Evolutionary conservation across 2,329 filamentous ascomycete species (phyloP), one percentile per base, ranked within the genome.

Genomic region (Simplicillium aogashimaense): DNA sequence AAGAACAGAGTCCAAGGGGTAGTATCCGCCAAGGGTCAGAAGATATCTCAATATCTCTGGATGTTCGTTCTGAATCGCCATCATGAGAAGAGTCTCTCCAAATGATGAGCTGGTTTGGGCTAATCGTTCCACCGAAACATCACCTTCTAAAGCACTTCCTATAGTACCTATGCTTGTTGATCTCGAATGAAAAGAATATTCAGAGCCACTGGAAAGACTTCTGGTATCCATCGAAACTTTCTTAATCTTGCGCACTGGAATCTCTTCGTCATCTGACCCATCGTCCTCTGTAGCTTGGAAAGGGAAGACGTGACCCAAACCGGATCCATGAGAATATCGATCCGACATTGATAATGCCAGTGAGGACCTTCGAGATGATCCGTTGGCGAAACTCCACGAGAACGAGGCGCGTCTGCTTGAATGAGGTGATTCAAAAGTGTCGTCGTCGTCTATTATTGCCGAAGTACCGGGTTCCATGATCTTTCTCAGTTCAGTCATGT

Each of bases 201-300:
- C 84, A 0, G 90, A 97, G 32, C 83, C 83, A 48, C 81, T 88
- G 7, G 90, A 95, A 58, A 94, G 74, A 52, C 90, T 95, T 48
- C 88, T 72, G 13, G 83, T 83, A 54, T 95, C 87, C 84, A 95
- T 84, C 0, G 87, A 86, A 1, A 97, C 90, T 49, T 74, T 86
- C 59, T 92, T 94, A 29, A 74, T 64, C 49, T 73, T 76, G 43
- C 76, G 77, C 2, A 55, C 40, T 3, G 60, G 53, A 8, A 52
- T 44, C 3, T 57, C 50, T 40, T 49, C 35, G 2, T 54, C 47
- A 2, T 65, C 59, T 3, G 58, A 54, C 28, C 53, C 69, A 34
- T 64, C 58, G 44, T 76, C 75, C 41, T 72, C 54, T 16, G 57
- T 56, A 9, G 50, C 47, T 56, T 94, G 85, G 46, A 95, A 97